phyloP scores from a whole-genome alignment of 139 green algal genomes.

The Penium margaritaceum region DNA sequence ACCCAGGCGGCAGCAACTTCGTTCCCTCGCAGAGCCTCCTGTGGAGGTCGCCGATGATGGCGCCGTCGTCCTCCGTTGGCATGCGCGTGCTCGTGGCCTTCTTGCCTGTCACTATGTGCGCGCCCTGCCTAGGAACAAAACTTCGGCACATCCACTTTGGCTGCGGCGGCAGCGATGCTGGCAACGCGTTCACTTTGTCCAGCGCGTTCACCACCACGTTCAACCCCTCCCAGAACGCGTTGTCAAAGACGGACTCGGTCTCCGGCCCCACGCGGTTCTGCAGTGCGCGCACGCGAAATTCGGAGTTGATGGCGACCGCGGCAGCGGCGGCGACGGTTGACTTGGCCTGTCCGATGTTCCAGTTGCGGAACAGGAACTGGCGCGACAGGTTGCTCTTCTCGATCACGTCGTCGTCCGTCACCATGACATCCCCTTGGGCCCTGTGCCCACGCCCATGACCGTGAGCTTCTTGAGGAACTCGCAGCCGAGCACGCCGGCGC shows the following conservation, averaged over 20 bases:
- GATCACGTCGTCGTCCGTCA: constrained; percentile 96
- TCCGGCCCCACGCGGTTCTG: constrained; percentile 92
- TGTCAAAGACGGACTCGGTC: constrained; percentile 86
- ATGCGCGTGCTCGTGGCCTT: constrained; percentile 69
- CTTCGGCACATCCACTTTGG: too few relatives aligned
- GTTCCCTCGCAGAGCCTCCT: constrained; percentile 43
- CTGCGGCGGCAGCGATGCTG: too few relatives aligned
- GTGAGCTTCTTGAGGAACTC: constrained; percentile 98
- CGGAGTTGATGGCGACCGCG: constrained; percentile 73
- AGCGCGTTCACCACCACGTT: constrained; percentile 93
- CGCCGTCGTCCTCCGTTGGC: constrained; percentile 86
- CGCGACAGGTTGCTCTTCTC: constrained; percentile 92
- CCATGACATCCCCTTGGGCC: constrained; percentile 57
- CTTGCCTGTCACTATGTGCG: constrained; percentile 95
- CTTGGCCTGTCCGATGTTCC: constrained; percentile 88
- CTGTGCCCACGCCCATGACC: constrained; percentile 78
- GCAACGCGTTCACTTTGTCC: constrained; percentile 92
- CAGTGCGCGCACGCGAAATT: constrained; percentile 62
- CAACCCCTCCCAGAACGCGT: constrained; percentile 80
- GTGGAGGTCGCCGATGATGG: constrained; percentile 62
- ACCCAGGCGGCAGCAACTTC: constrained; percentile 51
- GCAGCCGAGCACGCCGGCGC: constrained; percentile 89
- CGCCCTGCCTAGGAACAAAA: constrained; percentile 53
- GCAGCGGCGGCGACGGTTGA: constrained; percentile 66
- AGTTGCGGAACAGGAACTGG: constrained; percentile 97